A percentile compares a stretch with the other conserved stretches of the same genome.
These are phyloP conservation scores for Parathielavia appendiculata DNA, from an alignment of 495 filamentous ascomycete species.

Conservation along the genomic window DNA sequence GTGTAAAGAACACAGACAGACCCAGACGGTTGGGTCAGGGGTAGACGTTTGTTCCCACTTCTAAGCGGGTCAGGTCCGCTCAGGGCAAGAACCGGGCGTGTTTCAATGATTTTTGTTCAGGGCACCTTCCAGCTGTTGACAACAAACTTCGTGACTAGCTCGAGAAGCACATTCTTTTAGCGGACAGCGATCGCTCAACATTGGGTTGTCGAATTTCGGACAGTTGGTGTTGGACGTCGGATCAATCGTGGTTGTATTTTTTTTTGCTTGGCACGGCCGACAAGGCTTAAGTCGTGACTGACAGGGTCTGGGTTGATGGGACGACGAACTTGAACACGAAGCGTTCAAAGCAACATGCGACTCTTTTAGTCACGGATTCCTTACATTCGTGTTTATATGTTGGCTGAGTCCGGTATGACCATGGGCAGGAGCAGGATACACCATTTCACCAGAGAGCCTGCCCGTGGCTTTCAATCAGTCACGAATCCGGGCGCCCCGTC, in stretches of 20 bases:
- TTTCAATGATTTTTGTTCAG: not conserved
- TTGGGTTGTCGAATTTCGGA: not conserved
- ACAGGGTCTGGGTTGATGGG: not conserved
- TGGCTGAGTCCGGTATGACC: no score
- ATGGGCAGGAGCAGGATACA: no score
- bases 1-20: constrained; percentile 4
- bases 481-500: no score
- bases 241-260: constrained; percentile 3
- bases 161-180: not conserved
- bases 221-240: not conserved
- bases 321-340: not conserved
- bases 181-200: not conserved
- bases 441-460: no score
- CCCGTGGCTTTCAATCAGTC: no score
- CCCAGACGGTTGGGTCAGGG: constrained; percentile 2
- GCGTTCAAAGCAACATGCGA: no score
- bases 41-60: constrained; percentile 9
- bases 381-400: not conserved
- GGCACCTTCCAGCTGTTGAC: not conserved
- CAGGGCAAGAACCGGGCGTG: not conserved
- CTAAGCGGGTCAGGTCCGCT: constrained; percentile 5
- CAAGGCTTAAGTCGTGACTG: not conserved
- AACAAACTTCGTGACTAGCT: not conserved
- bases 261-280: constrained; percentile 10
- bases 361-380: not conserved